These are phyloP conservation scores for Aspergillus melleus DNA, from an alignment of 2,329 filamentous ascomycete genomes.

Conservation along the genomic window DNA sequence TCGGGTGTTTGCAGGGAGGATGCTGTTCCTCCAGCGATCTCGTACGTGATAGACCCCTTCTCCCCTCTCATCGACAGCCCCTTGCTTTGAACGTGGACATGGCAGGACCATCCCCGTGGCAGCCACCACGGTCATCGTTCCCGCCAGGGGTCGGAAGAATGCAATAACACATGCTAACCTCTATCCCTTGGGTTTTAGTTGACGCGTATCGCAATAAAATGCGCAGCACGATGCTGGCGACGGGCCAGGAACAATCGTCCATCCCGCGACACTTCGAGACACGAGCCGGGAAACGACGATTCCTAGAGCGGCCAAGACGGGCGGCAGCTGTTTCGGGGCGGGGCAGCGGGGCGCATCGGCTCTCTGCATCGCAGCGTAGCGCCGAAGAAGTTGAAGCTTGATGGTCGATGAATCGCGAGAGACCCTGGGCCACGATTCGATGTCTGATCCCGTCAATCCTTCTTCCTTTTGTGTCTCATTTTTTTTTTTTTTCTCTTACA, in stretches of 20 bases:
- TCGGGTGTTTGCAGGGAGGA: slow-evolving; percentile 81
- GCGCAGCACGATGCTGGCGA: slow-evolving; percentile 73
- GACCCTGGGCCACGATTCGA: too few relatives aligned
- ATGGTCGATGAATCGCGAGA: background rate
- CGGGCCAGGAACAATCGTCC: slow-evolving; percentile 71
- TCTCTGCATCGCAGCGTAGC: slow-evolving; percentile 32
- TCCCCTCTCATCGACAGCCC: background rate
- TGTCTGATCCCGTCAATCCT: background rate
- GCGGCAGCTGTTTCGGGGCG: slow-evolving; percentile 11
- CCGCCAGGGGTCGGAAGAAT: slow-evolving; percentile 5
- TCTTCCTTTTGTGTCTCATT: background rate
- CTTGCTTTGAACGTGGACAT: slow-evolving; percentile 11
- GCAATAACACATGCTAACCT: slow-evolving; percentile 4
- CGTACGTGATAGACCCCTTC: slow-evolving; percentile 59
- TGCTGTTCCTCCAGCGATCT: slow-evolving; percentile 85
- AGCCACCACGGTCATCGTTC: background rate
- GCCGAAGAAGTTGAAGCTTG: slow-evolving; percentile 41
- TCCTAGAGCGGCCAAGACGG: slow-evolving; percentile 53
- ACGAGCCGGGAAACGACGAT: slow-evolving; percentile 77
- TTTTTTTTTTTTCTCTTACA: too few relatives aligned
- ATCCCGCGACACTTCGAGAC: slow-evolving; percentile 87
- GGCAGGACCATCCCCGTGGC: slow-evolving; percentile 4
- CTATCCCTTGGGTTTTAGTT: slow-evolving; percentile 55
- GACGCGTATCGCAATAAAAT: slow-evolving; percentile 95
- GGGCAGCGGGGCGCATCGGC: slow-evolving; percentile 19